Percentiles rank a stretch among this genome's conserved stretches.
phyloP scores from a whole-genome alignment of 2,329 filamentous ascomycete species.

The Coniochaeta sp. region DNA sequence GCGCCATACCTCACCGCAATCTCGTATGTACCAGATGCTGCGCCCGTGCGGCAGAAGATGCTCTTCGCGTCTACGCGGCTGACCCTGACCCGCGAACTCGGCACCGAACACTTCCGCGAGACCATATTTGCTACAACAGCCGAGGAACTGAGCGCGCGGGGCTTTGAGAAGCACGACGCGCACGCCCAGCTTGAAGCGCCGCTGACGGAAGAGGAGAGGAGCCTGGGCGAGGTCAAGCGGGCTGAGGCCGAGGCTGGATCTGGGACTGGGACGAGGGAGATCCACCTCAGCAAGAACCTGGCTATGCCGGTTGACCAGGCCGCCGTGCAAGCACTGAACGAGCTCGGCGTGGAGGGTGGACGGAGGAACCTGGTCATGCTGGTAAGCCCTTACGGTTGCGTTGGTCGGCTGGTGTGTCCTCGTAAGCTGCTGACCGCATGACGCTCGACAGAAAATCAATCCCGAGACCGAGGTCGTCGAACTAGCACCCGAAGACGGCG shows the following conservation, averaged over 20 bases:
- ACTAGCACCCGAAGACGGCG: constrained; percentile 44
- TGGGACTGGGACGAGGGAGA: constrained; percentile 54
- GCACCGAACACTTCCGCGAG: constrained; percentile 71
- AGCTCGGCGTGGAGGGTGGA: constrained; percentile 41
- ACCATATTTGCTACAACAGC: constrained; percentile 64
- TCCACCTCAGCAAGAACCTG: constrained; percentile 49
- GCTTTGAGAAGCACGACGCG: constrained; percentile 66
- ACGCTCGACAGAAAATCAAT: constrained; percentile 60
- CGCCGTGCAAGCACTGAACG: constrained; percentile 56
- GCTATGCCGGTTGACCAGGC: constrained; percentile 53
- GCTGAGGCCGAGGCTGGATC: constrained; percentile 67
- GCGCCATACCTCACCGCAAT: constrained; percentile 57
- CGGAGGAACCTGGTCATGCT: constrained; percentile 53
- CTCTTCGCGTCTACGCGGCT: constrained; percentile 72
- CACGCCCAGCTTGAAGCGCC: constrained; percentile 60
- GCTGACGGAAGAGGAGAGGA: constrained; percentile 70
- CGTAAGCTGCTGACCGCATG: neutral
- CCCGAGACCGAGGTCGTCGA: constrained; percentile 60
- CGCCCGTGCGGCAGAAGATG: constrained; percentile 80
- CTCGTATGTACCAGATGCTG: constrained; percentile 72
- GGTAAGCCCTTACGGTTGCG: constrained; percentile 36
- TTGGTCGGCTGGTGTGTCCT: neutral
- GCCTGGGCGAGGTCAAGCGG: constrained; percentile 63
- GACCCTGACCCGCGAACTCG: constrained; percentile 68
- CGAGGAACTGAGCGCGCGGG: constrained; percentile 59